phyloP scores from a whole-genome alignment of 2,329 filamentous ascomycete genomes.

The Fusarium palustre region DNA sequence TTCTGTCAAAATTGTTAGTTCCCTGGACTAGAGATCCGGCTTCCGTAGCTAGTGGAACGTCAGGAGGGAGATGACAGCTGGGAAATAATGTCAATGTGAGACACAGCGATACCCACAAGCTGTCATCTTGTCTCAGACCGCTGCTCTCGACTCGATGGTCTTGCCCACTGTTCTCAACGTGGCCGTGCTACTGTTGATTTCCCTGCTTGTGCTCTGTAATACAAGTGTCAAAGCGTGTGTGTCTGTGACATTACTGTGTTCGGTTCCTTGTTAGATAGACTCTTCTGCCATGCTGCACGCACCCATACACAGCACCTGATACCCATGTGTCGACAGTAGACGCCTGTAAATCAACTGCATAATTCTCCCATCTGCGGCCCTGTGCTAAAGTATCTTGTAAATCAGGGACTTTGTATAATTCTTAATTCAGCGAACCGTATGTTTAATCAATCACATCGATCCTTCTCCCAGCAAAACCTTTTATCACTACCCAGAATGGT shows the following conservation, averaged over 20 bases:
- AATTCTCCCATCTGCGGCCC: no score
- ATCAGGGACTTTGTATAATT: neutral
- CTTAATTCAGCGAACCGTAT: fast-evolving
- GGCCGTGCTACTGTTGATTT: fast-evolving
- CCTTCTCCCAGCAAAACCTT: no score
- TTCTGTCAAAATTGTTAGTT: constrained; percentile 14
- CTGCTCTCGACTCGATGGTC: neutral
- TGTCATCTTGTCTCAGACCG: neutral
- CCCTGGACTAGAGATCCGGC: neutral
- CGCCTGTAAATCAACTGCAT: neutral
- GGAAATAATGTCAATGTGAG: neutral
- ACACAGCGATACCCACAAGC: neutral
- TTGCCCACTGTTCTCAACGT: no score
- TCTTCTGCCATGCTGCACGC: neutral
- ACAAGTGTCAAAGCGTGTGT: neutral
- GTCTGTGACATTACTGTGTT: neutral
- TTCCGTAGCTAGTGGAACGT: constrained; percentile 7
- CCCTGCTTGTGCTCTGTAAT: fast-evolving
- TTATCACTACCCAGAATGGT: neutral
- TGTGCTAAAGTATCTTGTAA: neutral
- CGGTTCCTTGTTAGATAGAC: neutral
- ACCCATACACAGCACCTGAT: no score
- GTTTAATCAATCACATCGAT: neutral
- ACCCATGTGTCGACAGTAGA: neutral
- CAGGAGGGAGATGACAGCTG: neutral